These are phyloP conservation scores for Solanum arcanum DNA, from an alignment of 257 asterid species.

Conservation along the genomic window DNA sequence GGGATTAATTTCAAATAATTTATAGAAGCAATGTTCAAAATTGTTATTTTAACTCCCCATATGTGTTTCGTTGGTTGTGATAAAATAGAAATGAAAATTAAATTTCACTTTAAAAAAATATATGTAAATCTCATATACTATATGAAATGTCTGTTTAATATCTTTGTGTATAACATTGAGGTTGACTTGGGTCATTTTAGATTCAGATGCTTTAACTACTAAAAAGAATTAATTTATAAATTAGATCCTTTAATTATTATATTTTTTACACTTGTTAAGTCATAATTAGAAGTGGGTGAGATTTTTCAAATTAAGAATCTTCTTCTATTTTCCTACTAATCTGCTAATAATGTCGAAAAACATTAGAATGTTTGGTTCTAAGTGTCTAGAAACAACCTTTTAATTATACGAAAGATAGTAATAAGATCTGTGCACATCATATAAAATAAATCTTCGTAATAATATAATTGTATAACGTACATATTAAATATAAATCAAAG, in stretches of 20 bases:
- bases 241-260: neutral
- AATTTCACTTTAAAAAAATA: neutral
- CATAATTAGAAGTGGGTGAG: neutral
- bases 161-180: neutral
- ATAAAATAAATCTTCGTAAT: too few relatives aligned
- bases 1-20: neutral
- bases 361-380: neutral
- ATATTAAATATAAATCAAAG: too few relatives aligned
- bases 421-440: accelerated
- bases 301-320: neutral
- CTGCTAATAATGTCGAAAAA: neutral
- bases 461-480: too few relatives aligned
- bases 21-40: neutral
- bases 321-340: neutral
- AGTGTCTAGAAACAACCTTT: neutral
- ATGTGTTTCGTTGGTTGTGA: neutral
- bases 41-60: neutral
- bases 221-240: neutral
- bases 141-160: neutral
- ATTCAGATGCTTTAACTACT: neutral
- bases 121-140: neutral
- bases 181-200: neutral
- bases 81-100: neutral
- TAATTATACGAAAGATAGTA: neutral
- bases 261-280: neutral